These are phyloP conservation scores for Phytophthora lateralis DNA, from an alignment of 352 stramenopile genomes.

Conservation along the genomic window DNA sequence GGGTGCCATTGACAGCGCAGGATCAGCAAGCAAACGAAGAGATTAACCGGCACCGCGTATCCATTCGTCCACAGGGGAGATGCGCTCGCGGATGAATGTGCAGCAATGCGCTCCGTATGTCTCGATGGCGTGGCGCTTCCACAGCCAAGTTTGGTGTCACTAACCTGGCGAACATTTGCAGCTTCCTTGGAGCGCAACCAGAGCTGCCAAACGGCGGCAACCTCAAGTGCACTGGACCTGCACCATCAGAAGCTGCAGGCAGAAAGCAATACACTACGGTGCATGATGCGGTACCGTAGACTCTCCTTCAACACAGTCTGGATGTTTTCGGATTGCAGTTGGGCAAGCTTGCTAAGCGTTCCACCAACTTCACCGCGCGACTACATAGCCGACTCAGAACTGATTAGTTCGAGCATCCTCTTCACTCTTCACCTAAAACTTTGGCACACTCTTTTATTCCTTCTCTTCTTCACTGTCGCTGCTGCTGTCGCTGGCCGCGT, in stretches of 20 bases:
- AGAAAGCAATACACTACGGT: neutral
- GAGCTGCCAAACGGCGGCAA: neutral
- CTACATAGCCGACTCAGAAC: neutral
- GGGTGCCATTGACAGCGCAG: too few relatives aligned
- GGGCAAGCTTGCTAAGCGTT: slow-evolving; percentile 7
- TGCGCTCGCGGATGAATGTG: slow-evolving; percentile 13
- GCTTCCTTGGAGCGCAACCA: neutral
- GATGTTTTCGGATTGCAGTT: slow-evolving; percentile 6
- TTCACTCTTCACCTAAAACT: neutral
- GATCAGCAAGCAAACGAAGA: too few relatives aligned
- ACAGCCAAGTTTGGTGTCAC: neutral
- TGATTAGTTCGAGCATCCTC: neutral
- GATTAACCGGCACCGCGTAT: neutral
- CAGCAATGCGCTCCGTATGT: slow-evolving; percentile 26
- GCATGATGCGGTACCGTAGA: neutral
- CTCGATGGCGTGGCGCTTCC: too few relatives aligned
- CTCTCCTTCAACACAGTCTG: neutral
- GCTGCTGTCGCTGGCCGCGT: slow-evolving; percentile 37
- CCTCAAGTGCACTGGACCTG: neutral
- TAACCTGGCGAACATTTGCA: neutral
- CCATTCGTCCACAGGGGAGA: slow-evolving; percentile 33
- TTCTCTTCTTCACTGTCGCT: slow-evolving; percentile 26
- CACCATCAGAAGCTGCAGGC: neutral
- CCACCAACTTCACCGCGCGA: slow-evolving; percentile 5
- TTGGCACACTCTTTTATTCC: neutral